Conservation (phyloP, 176 grass and related monocot genomes). For the Carex cristatella region DNA sequence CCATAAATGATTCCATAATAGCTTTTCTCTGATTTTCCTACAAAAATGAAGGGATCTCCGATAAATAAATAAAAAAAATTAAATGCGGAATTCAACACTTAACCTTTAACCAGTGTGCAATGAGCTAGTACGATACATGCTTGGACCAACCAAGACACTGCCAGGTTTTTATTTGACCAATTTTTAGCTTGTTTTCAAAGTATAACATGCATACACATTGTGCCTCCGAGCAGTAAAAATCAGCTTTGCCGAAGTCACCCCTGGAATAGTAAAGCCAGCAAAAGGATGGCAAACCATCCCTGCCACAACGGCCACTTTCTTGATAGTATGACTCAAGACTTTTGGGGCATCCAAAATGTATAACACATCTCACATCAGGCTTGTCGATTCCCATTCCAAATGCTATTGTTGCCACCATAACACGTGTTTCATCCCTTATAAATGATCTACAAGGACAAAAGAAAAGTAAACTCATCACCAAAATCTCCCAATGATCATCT, state of each 20-base stretch:
- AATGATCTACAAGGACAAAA: conserved; percentile 58
- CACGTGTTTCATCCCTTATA: conserved; percentile 72
- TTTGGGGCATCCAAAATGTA: conserved; percentile 95
- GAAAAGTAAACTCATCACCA: not conserved
- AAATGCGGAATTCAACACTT: not conserved
- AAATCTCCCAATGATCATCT: not conserved
- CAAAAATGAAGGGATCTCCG: conserved; percentile 17
- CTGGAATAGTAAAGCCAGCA: conserved; percentile 97
- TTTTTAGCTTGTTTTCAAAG: not conserved
- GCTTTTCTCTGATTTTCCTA: conserved; percentile 64
- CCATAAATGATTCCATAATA: conserved; percentile 82
- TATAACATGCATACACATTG: conserved; percentile 45
- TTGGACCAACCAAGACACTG: not conserved
- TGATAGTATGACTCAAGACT: conserved; percentile 94
- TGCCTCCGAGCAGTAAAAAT: conserved; percentile 75
- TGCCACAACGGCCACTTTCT: conserved; percentile 95
- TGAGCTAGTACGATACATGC: not conserved
- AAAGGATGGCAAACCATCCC: conserved; percentile 80
- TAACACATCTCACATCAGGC: conserved; percentile 85
- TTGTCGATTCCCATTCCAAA: conserved; percentile 99
- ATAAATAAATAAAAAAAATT: not conserved
- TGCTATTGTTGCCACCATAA: conserved; percentile 93
- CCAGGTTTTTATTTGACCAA: not conserved
- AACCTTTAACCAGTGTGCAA: not conserved
- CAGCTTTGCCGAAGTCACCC: conserved; percentile 81